Conservation (phyloP, 257 asterid species). For the Primulina huaijiensis region DNA sequence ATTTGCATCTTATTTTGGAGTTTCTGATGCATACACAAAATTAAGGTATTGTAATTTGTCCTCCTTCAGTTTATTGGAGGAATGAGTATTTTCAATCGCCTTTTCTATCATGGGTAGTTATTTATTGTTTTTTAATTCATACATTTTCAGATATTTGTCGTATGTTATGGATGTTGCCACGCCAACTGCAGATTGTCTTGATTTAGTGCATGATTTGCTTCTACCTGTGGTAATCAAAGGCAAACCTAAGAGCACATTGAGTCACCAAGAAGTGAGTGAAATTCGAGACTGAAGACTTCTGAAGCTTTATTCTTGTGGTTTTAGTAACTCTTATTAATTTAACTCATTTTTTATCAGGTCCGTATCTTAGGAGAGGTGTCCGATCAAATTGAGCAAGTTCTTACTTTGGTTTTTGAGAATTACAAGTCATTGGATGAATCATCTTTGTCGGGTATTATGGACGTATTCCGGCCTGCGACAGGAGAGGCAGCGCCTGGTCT, state of each 20-base stretch:
- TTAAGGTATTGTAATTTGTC: constrained; percentile 51
- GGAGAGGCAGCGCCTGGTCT: constrained; percentile 87
- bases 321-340: constrained; percentile 17
- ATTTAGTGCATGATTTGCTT: constrained; percentile 71
- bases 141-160: constrained; percentile 66
- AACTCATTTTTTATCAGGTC: constrained; percentile 44
- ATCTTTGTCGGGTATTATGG: constrained; percentile 59
- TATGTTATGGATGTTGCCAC: constrained; percentile 98
- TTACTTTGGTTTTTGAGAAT: constrained; percentile 71
- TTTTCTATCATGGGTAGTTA: constrained; percentile 1
- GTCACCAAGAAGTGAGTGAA: constrained; percentile 90
- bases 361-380: constrained; percentile 88
- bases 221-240: constrained; percentile 72
- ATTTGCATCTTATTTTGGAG: constrained; percentile 85
- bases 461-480: constrained; percentile 63
- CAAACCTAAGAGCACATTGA: constrained; percentile 53
- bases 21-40: constrained; percentile 86
- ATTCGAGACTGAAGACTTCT: constrained; percentile 4
- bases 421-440: constrained; percentile 88
- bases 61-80: neutral
- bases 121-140: neutral
- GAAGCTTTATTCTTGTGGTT: constrained; percentile 17
- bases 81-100: constrained; percentile 1
- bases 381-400: constrained; percentile 71
- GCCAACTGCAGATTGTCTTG: constrained; percentile 86